Base-by-base conservation (phyloP, 192 early-diverging fungal species). In the Backusella parvicylindrica region DNA sequence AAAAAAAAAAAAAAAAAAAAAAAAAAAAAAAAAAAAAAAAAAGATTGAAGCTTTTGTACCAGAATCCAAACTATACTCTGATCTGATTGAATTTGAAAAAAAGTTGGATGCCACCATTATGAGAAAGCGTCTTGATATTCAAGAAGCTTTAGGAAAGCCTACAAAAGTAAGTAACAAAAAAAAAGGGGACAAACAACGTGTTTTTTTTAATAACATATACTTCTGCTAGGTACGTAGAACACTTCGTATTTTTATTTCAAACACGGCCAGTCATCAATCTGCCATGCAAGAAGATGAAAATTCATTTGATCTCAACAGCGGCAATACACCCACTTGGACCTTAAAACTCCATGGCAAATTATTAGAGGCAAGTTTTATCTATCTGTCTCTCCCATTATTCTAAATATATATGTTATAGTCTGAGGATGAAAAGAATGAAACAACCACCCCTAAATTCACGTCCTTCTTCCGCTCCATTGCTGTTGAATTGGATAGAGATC, bases 1-100 rank as follows among this genome's bases (percentile, higher is more conserved):
- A 26, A 21, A 26, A 56, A 9, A 26, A 12, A 28, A 60, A 60
- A 28, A 26, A 56, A 56, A 37, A 37, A 2, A 37, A 60, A 60
- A 30, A 63, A 63, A 31, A 63, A 37, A 36, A 21, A 36, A n/a
- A 13, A 16, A 47, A 40, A 30, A n/a, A 4, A 53, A 50, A 30
- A 84, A 95, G 90, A 93, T 99, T 81, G 96, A 97, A 47, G 82
- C 90, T 3, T 92, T 92, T 83, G 92, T 99, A 35, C 96, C 96
- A 11, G 98, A 99, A 82, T 95, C 98, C 32, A 90, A 88, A 40
- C 82, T 97, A 33, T 97, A 96, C 78, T 89, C 87, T 26, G 90
- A 96, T 68, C 85, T 99, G 33, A 89, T 90, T 78, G 91, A 96
- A 21, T 91, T 94, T 80, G 98, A 99, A 85, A 92, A 89, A 67